These are phyloP conservation scores for Castanea sativa DNA, from an alignment of 306 rosid species.

Conservation along the genomic window DNA sequence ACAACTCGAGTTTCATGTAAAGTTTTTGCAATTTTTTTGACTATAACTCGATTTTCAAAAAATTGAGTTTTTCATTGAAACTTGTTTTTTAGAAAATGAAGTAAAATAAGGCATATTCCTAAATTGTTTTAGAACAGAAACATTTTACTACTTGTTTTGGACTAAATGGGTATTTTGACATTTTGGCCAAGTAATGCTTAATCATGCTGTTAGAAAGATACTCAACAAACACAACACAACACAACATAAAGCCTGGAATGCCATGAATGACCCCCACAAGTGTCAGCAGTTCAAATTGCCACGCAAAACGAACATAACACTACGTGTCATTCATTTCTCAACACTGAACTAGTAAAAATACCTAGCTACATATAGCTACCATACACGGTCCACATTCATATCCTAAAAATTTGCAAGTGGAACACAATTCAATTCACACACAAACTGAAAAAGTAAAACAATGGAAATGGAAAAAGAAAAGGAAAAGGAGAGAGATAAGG, in stretches of 20 bases:
- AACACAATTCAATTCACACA: not conserved
- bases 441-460: not conserved
- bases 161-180: too few species aligned
- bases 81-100: too few species aligned
- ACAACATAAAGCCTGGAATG: not conserved
- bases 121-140: too few species aligned
- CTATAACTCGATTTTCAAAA: too few species aligned
- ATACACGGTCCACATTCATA: not conserved
- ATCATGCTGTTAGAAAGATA: too few species aligned
- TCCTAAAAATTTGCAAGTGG: not conserved
- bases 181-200: too few species aligned
- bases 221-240: too few species aligned
- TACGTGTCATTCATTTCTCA: not conserved
- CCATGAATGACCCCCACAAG: not conserved
- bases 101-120: too few species aligned
- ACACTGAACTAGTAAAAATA: not conserved
- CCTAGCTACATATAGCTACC: not conserved
- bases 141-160: too few species aligned
- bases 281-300: not conserved
- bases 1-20: too few species aligned
- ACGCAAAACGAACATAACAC: not conserved
- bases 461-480: not conserved
- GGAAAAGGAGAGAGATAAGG: not conserved
- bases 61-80: too few species aligned
- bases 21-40: too few species aligned